phyloP scores from a whole-genome alignment of 441 rosid species.

The Populus hybrid region DNA sequence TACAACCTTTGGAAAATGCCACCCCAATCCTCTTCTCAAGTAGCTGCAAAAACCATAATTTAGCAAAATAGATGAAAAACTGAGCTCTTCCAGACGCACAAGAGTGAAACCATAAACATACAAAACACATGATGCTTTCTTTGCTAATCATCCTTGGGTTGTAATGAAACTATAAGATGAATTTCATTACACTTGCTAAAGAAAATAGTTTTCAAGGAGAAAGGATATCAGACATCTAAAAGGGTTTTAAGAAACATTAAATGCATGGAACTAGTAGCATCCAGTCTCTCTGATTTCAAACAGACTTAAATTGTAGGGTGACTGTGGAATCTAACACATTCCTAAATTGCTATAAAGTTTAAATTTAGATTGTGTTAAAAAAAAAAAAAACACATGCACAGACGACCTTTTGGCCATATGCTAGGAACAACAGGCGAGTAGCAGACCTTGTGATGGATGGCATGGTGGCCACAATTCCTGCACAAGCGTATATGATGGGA shows the following conservation, averaged over 20 bases:
- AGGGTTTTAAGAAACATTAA: not conserved
- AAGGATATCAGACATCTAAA: not conserved
- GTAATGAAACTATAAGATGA: not conserved
- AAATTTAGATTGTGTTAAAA: not conserved
- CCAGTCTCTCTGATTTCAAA: not conserved
- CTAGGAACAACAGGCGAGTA: not conserved
- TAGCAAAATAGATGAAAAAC: not conserved
- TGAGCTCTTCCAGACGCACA: not conserved
- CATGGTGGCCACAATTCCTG: constrained; percentile 88
- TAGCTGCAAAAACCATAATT: constrained; percentile 47
- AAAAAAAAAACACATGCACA: not conserved
- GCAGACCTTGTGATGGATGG: constrained; percentile 78
- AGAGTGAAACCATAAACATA: not conserved
- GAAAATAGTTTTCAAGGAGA: not conserved
- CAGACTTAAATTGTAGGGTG: not conserved
- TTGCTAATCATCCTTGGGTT: not conserved
- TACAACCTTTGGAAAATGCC: constrained; percentile 83
- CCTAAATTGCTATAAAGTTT: not conserved
- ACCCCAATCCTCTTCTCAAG: constrained; percentile 73
- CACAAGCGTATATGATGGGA: constrained; percentile 82
- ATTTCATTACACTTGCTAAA: not conserved
- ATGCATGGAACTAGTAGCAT: not conserved
- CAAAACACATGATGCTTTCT: not conserved
- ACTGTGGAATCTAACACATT: not conserved
- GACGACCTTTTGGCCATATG: not conserved